Evolutionary conservation across 78 protist genomes (phyloP), one percentile per base, ranked within the genome.

Genomic region (Anaeramoeba flamelloides): DNA sequence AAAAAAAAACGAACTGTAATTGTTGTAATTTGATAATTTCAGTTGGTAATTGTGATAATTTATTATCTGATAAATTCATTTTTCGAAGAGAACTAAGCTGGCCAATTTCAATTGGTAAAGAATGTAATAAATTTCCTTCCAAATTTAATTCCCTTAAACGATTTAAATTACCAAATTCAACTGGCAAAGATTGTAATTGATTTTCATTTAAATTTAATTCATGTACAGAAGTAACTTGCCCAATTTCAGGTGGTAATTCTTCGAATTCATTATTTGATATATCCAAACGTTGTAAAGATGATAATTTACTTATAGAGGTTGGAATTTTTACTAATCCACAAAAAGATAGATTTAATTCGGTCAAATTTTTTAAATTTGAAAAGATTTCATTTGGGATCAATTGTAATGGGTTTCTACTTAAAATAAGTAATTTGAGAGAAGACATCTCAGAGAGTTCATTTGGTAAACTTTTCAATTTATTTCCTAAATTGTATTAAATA

Each of bases 121-220:
- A 8, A 26, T 53, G 8, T 53, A 53, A 53, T 53, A 26, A 17
- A 53, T 53, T 53, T 53, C 69, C 69, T 53, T 53, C 69, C 17
- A 53, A 26, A 26, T 53, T 8, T 26, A 53, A 8, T 53, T 53
- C 69, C 69, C 17, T 53, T 53, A 53, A 53, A 53, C 17, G 8
- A 53, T 53, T 53, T 26, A 53, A 17, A 26, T 53, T 53, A 26
- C 69, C 69, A 53, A 53, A 26, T 53, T 53, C 69, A 53, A 17
- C 34, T 26, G 69, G 69, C 17, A 53, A 53, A 26, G 69, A 53
- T 53, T 53, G 69, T 53, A 53, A 53, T 53, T 53, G 69, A 53
- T 53, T 53, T 17, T 53, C 69, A 53, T 53, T 53, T 53, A 53
- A 53, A 53, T 53, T 53, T 53, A 53, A 53, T 53, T 53, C 69